Evolutionary conservation across 306 rosid genomes (phyloP).

Genomic region (Dryas alaskensis): DNA sequence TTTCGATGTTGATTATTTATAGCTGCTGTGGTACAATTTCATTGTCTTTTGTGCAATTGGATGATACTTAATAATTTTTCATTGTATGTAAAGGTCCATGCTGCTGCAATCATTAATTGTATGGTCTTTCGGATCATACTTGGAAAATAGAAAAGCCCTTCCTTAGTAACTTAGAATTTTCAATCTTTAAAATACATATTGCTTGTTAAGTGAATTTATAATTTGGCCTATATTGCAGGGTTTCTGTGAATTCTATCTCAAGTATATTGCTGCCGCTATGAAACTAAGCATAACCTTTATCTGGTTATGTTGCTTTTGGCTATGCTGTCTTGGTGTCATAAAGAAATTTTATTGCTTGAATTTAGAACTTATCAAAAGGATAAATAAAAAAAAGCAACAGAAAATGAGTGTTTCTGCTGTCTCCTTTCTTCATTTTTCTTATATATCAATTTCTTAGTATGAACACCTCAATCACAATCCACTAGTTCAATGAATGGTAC

Average conservation of each 20-base stretch:
- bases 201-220: too few relatives aligned
- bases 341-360: not conserved
- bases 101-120: too few relatives aligned
- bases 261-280: not conserved
- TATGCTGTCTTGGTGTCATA: too few relatives aligned
- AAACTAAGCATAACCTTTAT: not conserved
- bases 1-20: not conserved
- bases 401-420: too few relatives aligned
- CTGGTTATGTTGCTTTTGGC: not conserved
- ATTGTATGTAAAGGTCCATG: not conserved
- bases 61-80: not conserved
- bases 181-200: not conserved
- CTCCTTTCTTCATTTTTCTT: too few relatives aligned
- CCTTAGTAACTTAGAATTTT: constrained; percentile 1
- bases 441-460: too few relatives aligned
- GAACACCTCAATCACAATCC: too few relatives aligned
- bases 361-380: too few relatives aligned
- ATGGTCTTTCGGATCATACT: not conserved
- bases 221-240: not conserved
- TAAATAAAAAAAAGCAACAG: too few relatives aligned
- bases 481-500: too few relatives aligned
- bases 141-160: not conserved
- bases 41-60: not conserved
- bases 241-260: not conserved
- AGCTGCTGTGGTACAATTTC: not conserved